phyloP scores from a whole-genome alignment of 2,329 filamentous ascomycete species.

The Thelonectria olida region DNA sequence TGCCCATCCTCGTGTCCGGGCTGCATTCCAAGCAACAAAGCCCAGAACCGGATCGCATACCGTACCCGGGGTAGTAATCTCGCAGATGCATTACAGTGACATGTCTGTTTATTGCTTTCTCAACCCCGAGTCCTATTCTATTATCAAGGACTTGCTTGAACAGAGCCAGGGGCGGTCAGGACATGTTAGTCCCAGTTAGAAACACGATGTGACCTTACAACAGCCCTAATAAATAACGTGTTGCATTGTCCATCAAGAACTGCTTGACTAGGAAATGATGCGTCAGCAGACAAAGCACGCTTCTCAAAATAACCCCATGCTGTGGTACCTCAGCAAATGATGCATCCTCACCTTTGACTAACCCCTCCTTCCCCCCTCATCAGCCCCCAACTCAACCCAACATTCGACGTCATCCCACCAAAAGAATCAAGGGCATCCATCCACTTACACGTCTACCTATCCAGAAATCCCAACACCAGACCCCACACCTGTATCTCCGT shows the following conservation, averaged over 20 bases:
- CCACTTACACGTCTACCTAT: slow-evolving; percentile 1
- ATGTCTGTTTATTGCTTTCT: background rate
- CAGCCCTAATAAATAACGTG: background rate
- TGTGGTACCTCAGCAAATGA: slow-evolving; percentile 4
- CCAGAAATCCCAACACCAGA: background rate
- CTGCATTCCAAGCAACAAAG: slow-evolving; percentile 8
- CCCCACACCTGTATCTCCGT: slow-evolving; percentile 3
- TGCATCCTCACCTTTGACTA: slow-evolving; percentile 7
- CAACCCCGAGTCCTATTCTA: no score
- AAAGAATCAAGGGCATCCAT: slow-evolving; percentile 5
- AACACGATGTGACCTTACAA: background rate
- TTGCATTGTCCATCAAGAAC: background rate
- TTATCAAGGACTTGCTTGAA: no score
- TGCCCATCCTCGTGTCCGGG: background rate
- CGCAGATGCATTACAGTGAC: slow-evolving; percentile 6
- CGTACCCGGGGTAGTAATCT: background rate
- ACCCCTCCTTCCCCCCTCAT: slow-evolving; percentile 9
- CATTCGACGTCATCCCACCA: slow-evolving; percentile 16
- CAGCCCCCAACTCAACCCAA: slow-evolving; percentile 8
- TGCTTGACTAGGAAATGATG: background rate
- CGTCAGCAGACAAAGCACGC: background rate
- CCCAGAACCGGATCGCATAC: slow-evolving; percentile 8
- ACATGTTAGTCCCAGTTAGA: background rate
- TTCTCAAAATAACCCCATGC: slow-evolving; percentile 15
- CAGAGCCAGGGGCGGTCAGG: background rate